Evolutionary conservation across 805 yeast species (phyloP), one percentile per base, ranked within the genome.

Genomic region (Ogataea methanolica): DNA sequence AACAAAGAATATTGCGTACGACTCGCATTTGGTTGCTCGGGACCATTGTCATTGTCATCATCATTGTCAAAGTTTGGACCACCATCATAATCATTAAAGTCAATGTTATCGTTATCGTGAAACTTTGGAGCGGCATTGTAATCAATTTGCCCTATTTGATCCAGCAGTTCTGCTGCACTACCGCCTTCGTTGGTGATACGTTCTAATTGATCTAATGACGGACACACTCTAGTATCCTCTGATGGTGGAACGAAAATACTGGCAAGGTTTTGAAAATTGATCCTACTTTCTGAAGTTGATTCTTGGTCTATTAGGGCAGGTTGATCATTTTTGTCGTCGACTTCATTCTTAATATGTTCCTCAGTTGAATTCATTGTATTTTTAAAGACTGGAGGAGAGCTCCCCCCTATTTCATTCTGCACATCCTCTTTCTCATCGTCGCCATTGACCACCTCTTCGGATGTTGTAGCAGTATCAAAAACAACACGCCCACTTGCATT

Each of bases 151-250:
- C 55, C 66, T 14, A 66, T 47, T 35, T 54, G 56, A 33, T 61
- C 63, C 19, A 64, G 39, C 8, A 65, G 39, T 12, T 47, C 49
- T 2, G 66, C 36, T 14, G 64, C 62, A 39, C 59, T 53, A 16
- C 56, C 49, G n/a, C 66, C 63, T 17, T 63, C 61, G 14, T 50
- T 52, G 1, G 58, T 45, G 11, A 65, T 58, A 22, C 45, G 66
- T 50, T 80, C 75, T 42, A 88, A 66, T 49, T 82, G 82, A 7
- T 67, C 72, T 52, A 88, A 69, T 0, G 96, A 86, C 0, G 95
- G 92, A 54, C 96, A 87, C 1, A 90, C 70, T 16, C 75, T 69
- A 9, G 63, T 43, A 4, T 49, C 54, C 7, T 67, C 64, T 4
- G 69, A 50, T 15, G 63, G 59, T 2, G 56, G 61, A 12, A 63